Percentiles rank a stretch among this genome's conserved stretches.
phyloP scores from a whole-genome alignment of 116 monocot genomes.

The Dioscorea cayenensis region DNA sequence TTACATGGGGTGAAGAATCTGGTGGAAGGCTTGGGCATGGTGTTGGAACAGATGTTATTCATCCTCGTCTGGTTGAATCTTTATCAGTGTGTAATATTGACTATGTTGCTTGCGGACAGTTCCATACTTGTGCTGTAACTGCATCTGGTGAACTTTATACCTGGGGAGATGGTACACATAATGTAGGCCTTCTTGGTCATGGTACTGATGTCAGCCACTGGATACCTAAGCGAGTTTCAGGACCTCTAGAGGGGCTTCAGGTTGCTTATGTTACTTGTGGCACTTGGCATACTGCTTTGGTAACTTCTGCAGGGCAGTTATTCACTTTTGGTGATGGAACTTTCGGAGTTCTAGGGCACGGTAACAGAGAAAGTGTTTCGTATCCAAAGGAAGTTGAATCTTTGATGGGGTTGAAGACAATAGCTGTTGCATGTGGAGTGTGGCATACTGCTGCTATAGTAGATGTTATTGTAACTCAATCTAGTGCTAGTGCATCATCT shows the following conservation, averaged over 20 bases:
- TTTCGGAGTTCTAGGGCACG: conserved; percentile 86
- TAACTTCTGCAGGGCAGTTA: conserved; percentile 65
- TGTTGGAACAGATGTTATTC: conserved; percentile 39
- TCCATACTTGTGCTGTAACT: conserved; percentile 72
- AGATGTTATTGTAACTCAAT: conserved; percentile 55
- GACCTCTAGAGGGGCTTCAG: conserved; percentile 57
- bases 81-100: conserved; percentile 41
- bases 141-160: conserved; percentile 62
- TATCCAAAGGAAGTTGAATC: conserved; percentile 76
- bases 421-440: conserved; percentile 83
- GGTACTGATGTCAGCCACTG: conserved; percentile 70
- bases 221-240: conserved; percentile 79
- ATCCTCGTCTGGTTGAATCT: conserved; percentile 82
- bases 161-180: conserved; percentile 84
- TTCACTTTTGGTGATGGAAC: conserved; percentile 92
- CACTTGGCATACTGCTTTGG: conserved; percentile 86
- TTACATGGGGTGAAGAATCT: conserved; percentile 98
- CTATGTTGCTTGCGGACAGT: conserved; percentile 74
- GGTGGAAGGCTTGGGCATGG: conserved; percentile 98
- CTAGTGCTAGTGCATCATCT: conserved; percentile 34
- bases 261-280: conserved; percentile 77
- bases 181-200: conserved; percentile 77
- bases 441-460: conserved; percentile 92
- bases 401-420: conserved; percentile 59
- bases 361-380: conserved; percentile 47